A percentile compares a stretch with the other conserved stretches of the same genome.
Evolutionary conservation across 129 eudicot species (phyloP).

Genomic region (Calendula officinalis): DNA sequence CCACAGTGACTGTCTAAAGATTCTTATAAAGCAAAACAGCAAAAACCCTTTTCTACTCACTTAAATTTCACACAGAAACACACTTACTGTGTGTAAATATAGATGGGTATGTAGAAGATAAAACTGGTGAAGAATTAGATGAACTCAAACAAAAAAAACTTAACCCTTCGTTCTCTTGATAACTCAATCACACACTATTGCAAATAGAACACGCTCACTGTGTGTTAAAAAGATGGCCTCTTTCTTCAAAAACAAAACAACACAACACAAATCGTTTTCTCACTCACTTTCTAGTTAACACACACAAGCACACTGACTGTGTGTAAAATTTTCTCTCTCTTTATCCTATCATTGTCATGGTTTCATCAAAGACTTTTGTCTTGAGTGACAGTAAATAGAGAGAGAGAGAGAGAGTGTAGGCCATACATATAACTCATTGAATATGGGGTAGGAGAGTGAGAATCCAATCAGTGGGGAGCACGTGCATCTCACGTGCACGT

Average conservation of each 20-base stretch:
- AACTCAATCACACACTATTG: conserved; percentile 4
- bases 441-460: not conserved
- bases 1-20: conserved; percentile 6
- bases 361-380: conserved; percentile 61
- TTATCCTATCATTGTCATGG: conserved; percentile 31
- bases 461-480: conserved; percentile 46
- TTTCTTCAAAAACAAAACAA: conserved; percentile 8
- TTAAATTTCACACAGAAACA: conserved; percentile 7
- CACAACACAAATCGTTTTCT: conserved; percentile 9
- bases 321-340: conserved; percentile 17
- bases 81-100: conserved; percentile 4
- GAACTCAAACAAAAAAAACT: conserved; percentile 9
- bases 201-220: conserved; percentile 10
- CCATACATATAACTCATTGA: too few species aligned
- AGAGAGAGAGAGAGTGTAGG: conserved; percentile 29
- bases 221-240: conserved; percentile 14
- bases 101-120: conserved; percentile 1
- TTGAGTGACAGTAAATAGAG: conserved; percentile 39
- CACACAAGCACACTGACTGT: conserved; percentile 6
- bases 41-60: conserved; percentile 17
- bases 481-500: conserved; percentile 49
- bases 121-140: conserved; percentile 14
- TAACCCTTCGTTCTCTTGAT: not conserved
- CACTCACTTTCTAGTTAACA: conserved; percentile 25
- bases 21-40: conserved; percentile 13